Evolutionary conservation across 495 filamentous ascomycete genomes (phyloP), one percentile per base, ranked within the genome.

Genomic region (Lophium mytilinum): DNA sequence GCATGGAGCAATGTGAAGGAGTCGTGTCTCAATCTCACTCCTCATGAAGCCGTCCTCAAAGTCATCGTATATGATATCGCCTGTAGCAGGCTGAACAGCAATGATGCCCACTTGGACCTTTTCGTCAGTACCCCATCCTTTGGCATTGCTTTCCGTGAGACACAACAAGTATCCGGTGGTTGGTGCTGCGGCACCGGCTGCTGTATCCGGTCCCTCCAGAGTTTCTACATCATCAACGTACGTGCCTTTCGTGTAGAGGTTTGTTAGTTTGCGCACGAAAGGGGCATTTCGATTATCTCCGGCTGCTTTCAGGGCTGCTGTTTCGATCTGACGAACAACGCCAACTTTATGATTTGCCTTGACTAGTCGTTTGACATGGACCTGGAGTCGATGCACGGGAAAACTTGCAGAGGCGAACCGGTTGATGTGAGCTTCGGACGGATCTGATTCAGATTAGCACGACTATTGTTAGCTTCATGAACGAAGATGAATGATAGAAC

Each of bases 41-140:
- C 93, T 80, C 94, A 97, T 99, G 72, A 97, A 99, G 2, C 94
- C 90, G 64, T 99, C 93, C 63, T 96, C 89, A 61, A 99, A 99
- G 42, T 88, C 84, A 67, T 99, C 93, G 61, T 96, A 93, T 54
- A 97, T 89, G 56, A 99, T 87, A 65, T 97, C 93, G 43, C 93
- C 93, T 0, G 94, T 97, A 0, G 88, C 86, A 19, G 93, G 93
- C 61, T 99, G 93, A 1, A 99, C 93, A 21, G 94, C 93, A 10
- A 99, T 79, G 55, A 99, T 83, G 1, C 94, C 93, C 9, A 97
- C 83, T 55, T 94, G 83, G 1, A 96, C 91, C 61, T 87, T 95
- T 69, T 99, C 93, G 68, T 96, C 93, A 18, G 87, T 89, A 9
- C 89, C 90, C 71, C 76, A 85, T 4, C 92, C 91, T 68, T 90